phyloP scores from a whole-genome alignment of 768 basidiomycete genomes.

The Tylopilus plumbeoviolaceoides region DNA sequence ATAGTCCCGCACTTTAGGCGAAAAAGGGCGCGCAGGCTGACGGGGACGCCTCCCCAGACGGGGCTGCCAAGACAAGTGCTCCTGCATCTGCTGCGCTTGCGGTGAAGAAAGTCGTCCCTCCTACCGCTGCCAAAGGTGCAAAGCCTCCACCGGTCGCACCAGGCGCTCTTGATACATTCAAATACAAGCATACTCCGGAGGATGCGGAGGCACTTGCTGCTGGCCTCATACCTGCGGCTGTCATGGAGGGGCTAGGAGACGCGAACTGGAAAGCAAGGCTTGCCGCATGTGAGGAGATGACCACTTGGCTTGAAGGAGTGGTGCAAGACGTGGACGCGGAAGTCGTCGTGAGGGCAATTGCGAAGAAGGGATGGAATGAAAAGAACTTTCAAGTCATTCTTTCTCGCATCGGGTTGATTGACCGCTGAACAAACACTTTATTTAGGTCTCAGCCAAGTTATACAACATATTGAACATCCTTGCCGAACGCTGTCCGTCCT shows the following conservation, averaged over 20 bases:
- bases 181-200: conserved; percentile 87
- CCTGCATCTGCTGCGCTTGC: conserved; percentile 29
- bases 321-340: conserved; percentile 76
- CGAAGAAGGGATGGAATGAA: conserved; percentile 95
- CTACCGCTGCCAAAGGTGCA: conserved; percentile 37
- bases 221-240: conserved; percentile 65
- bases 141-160: conserved; percentile 51
- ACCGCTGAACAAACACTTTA: conserved; percentile 7
- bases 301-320: conserved; percentile 71
- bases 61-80: conserved; percentile 18
- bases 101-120: conserved; percentile 43
- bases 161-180: conserved; percentile 74
- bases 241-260: conserved; percentile 75
- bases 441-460: conserved; percentile 84
- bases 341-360: conserved; percentile 79
- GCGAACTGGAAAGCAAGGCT: conserved; percentile 91
- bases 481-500: conserved; percentile 75
- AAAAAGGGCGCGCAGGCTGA: conserved; percentile 49
- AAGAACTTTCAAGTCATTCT: conserved; percentile 90
- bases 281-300: conserved; percentile 83
- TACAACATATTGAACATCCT: conserved; percentile 73
- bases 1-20: conserved; percentile 27
- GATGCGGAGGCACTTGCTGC: conserved; percentile 82
- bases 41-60: conserved; percentile 20
- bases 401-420: neutral